Conservation (phyloP, 495 filamentous ascomycete genomes). For the Terfezia boudieri region DNA sequence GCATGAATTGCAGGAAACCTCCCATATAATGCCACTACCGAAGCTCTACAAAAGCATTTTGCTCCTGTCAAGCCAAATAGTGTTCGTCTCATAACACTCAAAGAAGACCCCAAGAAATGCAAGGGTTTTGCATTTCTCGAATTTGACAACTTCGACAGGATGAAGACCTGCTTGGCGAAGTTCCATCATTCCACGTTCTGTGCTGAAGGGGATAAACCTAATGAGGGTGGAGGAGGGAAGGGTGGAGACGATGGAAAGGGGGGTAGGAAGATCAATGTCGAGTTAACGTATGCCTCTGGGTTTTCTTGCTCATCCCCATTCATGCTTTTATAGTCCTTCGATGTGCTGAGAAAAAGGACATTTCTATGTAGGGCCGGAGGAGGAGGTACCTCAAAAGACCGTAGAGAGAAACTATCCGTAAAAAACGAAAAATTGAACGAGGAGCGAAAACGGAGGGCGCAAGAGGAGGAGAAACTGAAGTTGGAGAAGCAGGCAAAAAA, state of each 20-base stretch:
- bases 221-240: not conserved
- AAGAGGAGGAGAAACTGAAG: slow-evolving; percentile 29
- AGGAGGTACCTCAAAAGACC: slow-evolving; percentile 50
- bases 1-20: slow-evolving; percentile 42
- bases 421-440: slow-evolving; percentile 82
- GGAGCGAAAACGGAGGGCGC: slow-evolving; percentile 36
- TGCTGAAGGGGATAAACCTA: not conserved
- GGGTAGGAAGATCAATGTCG: slow-evolving; percentile 60
- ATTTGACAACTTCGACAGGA: slow-evolving; percentile 68
- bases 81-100: slow-evolving; percentile 55
- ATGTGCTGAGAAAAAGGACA: slow-evolving; percentile 6
- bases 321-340: not conserved
- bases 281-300: slow-evolving; percentile 46
- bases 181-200: slow-evolving; percentile 69
- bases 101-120: slow-evolving; percentile 41
- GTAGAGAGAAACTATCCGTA: slow-evolving; percentile 50
- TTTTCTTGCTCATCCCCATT: not conserved
- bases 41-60: slow-evolving; percentile 51
- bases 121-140: slow-evolving; percentile 87
- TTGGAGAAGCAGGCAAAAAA: slow-evolving; percentile 28
- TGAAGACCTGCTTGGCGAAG: slow-evolving; percentile 77
- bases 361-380: slow-evolving; percentile 40
- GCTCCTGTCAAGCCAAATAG: slow-evolving; percentile 44
- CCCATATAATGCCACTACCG: slow-evolving; percentile 55
- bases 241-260: slow-evolving; percentile 30